Evolutionary conservation across 202 grass and related monocot species (phyloP).

Genomic region (Elaeis oleifera): DNA sequence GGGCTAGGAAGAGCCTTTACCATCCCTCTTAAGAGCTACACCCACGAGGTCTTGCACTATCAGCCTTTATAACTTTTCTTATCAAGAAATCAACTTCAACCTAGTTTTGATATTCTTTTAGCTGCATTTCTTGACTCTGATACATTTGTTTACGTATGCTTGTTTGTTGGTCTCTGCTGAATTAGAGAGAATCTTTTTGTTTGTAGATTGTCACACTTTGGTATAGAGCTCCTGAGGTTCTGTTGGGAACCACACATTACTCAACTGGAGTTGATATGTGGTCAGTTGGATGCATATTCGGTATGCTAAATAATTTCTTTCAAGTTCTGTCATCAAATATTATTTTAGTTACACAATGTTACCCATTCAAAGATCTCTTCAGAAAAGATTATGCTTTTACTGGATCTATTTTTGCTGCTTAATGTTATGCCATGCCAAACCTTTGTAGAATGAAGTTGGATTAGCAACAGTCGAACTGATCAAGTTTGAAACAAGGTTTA

Average conservation of each 20-base stretch:
- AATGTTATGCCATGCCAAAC: too few species aligned
- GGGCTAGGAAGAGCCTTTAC: slow-evolving; percentile 80
- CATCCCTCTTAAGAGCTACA: slow-evolving; percentile 83
- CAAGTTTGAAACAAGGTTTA: too few species aligned
- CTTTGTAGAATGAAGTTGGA: too few species aligned
- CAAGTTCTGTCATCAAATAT: not conserved
- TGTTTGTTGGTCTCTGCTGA: too few species aligned
- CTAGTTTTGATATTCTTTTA: not conserved
- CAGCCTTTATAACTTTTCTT: not conserved
- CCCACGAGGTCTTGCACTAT: slow-evolving; percentile 58
- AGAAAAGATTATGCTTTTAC: too few species aligned
- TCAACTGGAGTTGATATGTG: slow-evolving; percentile 93
- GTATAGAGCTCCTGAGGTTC: slow-evolving; percentile 95
- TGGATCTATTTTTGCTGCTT: too few species aligned
- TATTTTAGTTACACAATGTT: too few species aligned
- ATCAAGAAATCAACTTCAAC: not conserved
- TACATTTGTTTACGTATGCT: too few species aligned
- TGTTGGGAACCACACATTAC: slow-evolving; percentile 77
- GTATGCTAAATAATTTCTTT: slow-evolving; percentile 24
- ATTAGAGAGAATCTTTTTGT: not conserved
- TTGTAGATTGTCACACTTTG: slow-evolving; percentile 90
- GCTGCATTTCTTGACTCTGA: not conserved
- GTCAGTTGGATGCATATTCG: slow-evolving; percentile 91
- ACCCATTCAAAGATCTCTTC: too few species aligned
- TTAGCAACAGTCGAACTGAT: too few species aligned